These are phyloP conservation scores for Leucosporidium scottii DNA, from an alignment of 768 basidiomycete species.

Conservation along the genomic window DNA sequence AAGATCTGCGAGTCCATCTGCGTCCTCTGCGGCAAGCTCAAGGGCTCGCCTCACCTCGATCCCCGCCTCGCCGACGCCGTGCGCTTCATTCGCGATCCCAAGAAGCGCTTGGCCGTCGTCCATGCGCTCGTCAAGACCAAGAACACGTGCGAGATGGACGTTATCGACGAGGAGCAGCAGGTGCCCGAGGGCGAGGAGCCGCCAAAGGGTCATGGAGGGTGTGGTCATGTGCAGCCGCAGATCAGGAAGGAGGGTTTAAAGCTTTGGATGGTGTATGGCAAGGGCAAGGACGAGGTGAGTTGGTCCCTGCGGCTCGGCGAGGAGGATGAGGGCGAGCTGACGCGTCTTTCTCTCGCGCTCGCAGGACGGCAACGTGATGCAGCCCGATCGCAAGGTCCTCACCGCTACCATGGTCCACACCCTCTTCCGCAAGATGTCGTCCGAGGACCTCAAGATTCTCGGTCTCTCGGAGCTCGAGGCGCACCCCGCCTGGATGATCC, in stretches of 20 bases:
- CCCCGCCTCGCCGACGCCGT: slow-evolving; percentile 31
- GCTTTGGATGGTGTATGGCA: slow-evolving; percentile 89
- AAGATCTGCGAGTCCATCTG: slow-evolving; percentile 99
- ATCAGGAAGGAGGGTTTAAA: slow-evolving; percentile 93
- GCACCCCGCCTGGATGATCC: slow-evolving; percentile 98
- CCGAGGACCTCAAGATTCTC: slow-evolving; percentile 75
- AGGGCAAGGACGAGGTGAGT: slow-evolving; percentile 75
- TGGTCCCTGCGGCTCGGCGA: not conserved
- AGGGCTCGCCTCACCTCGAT: slow-evolving; percentile 57
- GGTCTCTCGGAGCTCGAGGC: slow-evolving; percentile 94
- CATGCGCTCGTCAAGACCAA: slow-evolving; percentile 50
- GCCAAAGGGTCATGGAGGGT: slow-evolving; percentile 85
- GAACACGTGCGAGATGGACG: slow-evolving; percentile 80
- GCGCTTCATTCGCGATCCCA: slow-evolving; percentile 36
- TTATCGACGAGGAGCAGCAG: slow-evolving; percentile 74
- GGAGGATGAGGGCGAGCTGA: not conserved
- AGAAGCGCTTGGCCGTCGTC: slow-evolving; percentile 35
- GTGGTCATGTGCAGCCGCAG: slow-evolving; percentile 82
- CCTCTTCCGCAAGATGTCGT: slow-evolving; percentile 90
- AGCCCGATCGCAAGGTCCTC: slow-evolving; percentile 35
- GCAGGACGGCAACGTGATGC: slow-evolving; percentile 28
- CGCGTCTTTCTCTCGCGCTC: not conserved
- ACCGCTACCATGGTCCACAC: slow-evolving; percentile 66
- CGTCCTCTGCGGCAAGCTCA: slow-evolving; percentile 95
- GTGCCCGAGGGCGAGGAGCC: slow-evolving; percentile 53